A percentile compares a stretch with the other conserved stretches of the same genome.
Evolutionary conservation across 2,329 filamentous ascomycete species (phyloP).

Genomic region (Trichoderma harzianum): DNA sequence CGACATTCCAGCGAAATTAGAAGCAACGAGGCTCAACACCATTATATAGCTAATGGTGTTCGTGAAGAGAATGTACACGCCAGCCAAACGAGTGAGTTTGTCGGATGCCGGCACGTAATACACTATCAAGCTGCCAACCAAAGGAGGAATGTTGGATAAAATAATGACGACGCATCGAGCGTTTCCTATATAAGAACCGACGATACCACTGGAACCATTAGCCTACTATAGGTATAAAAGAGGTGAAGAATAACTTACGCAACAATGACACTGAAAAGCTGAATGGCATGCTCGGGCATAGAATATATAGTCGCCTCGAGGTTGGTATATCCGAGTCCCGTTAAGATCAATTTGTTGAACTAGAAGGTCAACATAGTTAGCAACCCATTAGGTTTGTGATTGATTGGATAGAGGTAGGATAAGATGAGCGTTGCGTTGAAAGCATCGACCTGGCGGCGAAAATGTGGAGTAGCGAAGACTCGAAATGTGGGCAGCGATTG

Average conservation of each 20-base stretch:
- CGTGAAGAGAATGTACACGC: slow-evolving; percentile 12
- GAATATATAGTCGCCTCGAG: slow-evolving; percentile 10
- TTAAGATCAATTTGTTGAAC: slow-evolving; percentile 19
- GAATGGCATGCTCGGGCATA: slow-evolving; percentile 20
- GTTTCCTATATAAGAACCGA: neutral
- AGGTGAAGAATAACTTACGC: neutral
- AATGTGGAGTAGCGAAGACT: neutral
- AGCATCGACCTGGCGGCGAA: neutral
- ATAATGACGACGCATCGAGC: neutral
- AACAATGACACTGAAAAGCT: slow-evolving; percentile 14
- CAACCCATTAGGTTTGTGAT: neutral
- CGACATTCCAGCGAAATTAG: neutral
- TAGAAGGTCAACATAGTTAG: neutral
- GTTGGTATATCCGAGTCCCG: slow-evolving; percentile 18
- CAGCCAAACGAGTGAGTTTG: neutral
- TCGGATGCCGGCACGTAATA: neutral
- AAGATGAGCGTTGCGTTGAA: neutral
- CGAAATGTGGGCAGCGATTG: neutral
- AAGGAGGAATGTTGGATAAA: neutral
- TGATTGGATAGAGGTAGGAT: neutral
- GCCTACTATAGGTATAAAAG: neutral
- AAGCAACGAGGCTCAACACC: neutral
- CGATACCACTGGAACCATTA: neutral
- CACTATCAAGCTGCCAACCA: neutral
- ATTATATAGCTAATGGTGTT: slow-evolving; percentile 22